Base-by-base conservation (phyloP, 129 eudicot genomes). In the Artemisia argyi region DNA sequence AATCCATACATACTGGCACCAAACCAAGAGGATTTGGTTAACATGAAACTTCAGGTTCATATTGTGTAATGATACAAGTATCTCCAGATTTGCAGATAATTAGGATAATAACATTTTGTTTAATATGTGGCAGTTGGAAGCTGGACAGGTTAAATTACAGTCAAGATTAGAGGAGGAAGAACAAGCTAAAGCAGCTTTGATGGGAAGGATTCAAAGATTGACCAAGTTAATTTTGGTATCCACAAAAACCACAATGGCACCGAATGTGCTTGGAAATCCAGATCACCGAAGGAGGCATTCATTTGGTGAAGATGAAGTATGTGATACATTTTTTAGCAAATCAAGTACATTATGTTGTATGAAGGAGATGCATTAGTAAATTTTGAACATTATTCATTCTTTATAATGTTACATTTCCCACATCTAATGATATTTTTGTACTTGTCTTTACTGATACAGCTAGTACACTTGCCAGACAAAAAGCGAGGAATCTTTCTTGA, bases 81-180 rank as follows among this genome's bases (percentile, higher is more conserved):
- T 24, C 44, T 66, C 22, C 49, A 28, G 57, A 12, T 50, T 68
- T 50, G 22, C 19, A 15, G 52, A 68, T 48, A 20, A 0, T 64
- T 11, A 39, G 11, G 14, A 56, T 14, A 64, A 56, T 51, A 30
- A 14, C 11, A 16, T 13, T 57, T 26, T 49, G 57, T 15, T 35
- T 79, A 14, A 49, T 53, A 39, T 72, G 68, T 59, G 71, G 69
- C 78, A 91, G 97, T 82, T 91, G 63, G 95, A 91, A 82, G 97
- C 87, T 26, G 95, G 97, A 60, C 91, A 91, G 78, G 87, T 88
- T 42, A 83, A 83, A 74, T 65, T 88, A 69, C 96, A 85, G 79
- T 91, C 97, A 66, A 86, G 92, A 69, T 75, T 91, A 79, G 97
- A 91, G 73, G 96, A 91, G 75, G 97, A 91, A 82, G 97, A 91